Percentiles rank a stretch among this genome's conserved stretches.
Evolutionary conservation across 768 basidiomycete species (phyloP).

Genomic region (Lepiota brunneoincarnata): DNA sequence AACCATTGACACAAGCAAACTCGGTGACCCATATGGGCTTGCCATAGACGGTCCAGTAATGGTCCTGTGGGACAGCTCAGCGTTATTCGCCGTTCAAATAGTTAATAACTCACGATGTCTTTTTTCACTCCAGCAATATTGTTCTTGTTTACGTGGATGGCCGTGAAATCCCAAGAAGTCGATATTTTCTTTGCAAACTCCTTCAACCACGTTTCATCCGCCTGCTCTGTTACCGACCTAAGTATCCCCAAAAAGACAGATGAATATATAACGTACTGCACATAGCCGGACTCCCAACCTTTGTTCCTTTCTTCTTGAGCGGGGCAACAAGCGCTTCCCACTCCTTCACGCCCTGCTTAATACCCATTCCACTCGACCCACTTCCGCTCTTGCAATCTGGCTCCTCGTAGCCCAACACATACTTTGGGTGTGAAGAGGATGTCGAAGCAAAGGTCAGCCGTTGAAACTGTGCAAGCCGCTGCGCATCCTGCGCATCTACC

Average conservation of each 20-base stretch:
- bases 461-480: conserved; percentile 35
- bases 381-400: conserved; percentile 43
- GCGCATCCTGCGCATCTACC: conserved; percentile 35
- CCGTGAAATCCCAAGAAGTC: conserved; percentile 44
- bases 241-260: background rate
- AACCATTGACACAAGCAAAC: conserved; percentile 47
- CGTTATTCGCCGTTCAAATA: no score
- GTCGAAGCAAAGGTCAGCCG: conserved; percentile 19
- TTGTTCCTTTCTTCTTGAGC: conserved; percentile 35
- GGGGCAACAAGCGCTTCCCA: conserved; percentile 44
- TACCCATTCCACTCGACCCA: conserved; percentile 43
- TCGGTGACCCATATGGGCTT: conserved; percentile 50
- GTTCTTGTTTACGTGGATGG: conserved; percentile 49
- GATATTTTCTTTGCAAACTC: conserved; percentile 34
- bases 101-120: conserved; percentile 32
- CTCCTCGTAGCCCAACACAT: conserved; percentile 45
- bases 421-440: conserved; percentile 26
- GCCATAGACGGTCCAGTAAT: conserved; percentile 37
- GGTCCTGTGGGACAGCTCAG: conserved; percentile 25
- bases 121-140: conserved; percentile 40
- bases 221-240: conserved; percentile 33
- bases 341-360: conserved; percentile 34
- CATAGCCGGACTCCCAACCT: conserved; percentile 45
- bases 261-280: conserved; percentile 34
- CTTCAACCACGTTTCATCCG: conserved; percentile 45